Evolutionary conservation across 108 stramenopile genomes (phyloP).

Genomic region (Aurantiochytrium sp.): DNA sequence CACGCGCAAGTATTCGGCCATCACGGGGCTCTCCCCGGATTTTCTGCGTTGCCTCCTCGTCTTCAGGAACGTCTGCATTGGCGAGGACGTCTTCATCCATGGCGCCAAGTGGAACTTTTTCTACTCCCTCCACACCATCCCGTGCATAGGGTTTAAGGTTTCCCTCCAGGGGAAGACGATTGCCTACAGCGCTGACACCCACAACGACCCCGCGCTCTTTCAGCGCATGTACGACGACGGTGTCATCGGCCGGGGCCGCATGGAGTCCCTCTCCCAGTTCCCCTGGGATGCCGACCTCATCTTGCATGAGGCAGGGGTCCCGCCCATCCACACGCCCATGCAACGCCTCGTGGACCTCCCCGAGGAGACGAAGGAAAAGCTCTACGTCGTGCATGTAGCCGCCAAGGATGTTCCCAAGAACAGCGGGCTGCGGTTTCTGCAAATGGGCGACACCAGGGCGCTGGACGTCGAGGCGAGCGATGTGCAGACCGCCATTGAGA

Average conservation of each 20-base stretch:
- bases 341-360: slow-evolving; percentile 9
- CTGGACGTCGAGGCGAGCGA: neutral
- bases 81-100: slow-evolving; percentile 34
- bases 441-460: neutral
- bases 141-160: slow-evolving; percentile 43
- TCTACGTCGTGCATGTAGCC: slow-evolving; percentile 45
- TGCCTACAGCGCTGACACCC: slow-evolving; percentile 38
- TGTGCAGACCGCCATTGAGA: neutral
- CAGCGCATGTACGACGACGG: slow-evolving; percentile 38
- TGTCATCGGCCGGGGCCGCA: slow-evolving; percentile 35
- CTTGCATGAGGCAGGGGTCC: slow-evolving; percentile 44
- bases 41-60: slow-evolving; percentile 22
- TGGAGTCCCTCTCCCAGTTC: slow-evolving; percentile 37
- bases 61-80: slow-evolving; percentile 32
- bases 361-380: slow-evolving; percentile 36
- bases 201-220: slow-evolving; percentile 41
- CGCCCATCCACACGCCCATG: slow-evolving; percentile 46
- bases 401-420: neutral
- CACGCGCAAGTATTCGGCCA: slow-evolving; percentile 43
- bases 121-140: slow-evolving; percentile 49
- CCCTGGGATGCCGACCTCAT: slow-evolving; percentile 48
- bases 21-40: slow-evolving; percentile 5
- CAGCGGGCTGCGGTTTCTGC: neutral
- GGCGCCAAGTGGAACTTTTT: slow-evolving; percentile 42
- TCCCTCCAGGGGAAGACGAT: slow-evolving; percentile 27